Evolutionary conservation across 106 monocot species (phyloP).

Genomic region (Acorus calamus): DNA sequence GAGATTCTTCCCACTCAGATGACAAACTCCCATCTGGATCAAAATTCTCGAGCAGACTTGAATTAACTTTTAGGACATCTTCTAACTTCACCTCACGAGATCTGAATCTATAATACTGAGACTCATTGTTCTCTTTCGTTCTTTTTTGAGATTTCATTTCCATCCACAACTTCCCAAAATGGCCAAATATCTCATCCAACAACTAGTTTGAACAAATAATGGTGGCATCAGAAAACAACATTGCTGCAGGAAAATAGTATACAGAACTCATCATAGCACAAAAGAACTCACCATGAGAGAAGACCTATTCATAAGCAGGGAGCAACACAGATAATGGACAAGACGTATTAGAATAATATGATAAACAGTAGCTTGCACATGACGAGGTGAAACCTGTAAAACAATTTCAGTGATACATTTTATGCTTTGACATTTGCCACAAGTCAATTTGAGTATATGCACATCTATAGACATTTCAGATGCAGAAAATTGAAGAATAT

Average conservation of each 20-base stretch:
- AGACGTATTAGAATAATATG: constrained; percentile 36
- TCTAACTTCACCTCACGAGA: constrained; percentile 54
- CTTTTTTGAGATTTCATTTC: constrained; percentile 51
- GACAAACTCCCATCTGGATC: constrained; percentile 29
- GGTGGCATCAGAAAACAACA: constrained; percentile 3
- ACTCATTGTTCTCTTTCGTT: constrained; percentile 38
- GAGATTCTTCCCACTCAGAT: constrained; percentile 30
- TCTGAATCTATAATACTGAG: constrained; percentile 52
- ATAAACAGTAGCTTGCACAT: constrained; percentile 35
- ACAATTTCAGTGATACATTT: background rate
- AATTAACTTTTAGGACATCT: constrained; percentile 40
- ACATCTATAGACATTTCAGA: too few relatives aligned
- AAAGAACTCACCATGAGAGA: constrained; percentile 41
- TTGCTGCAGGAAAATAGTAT: too few relatives aligned
- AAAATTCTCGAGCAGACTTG: constrained; percentile 15
- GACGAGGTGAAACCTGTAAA: constrained; percentile 29
- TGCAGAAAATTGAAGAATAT: too few relatives aligned
- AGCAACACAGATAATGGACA: constrained; percentile 37
- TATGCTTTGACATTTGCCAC: too few relatives aligned
- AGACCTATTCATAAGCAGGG: constrained; percentile 41
- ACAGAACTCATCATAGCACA: too few relatives aligned
- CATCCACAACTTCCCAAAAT: constrained; percentile 65
- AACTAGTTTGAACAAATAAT: constrained; percentile 26
- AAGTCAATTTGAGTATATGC: too few relatives aligned
- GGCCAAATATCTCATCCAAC: constrained; percentile 48